A percentile compares a stretch with the other conserved stretches of the same genome.
Conservation (phyloP, 306 rosid genomes). For the Trichosanthes truncata region DNA sequence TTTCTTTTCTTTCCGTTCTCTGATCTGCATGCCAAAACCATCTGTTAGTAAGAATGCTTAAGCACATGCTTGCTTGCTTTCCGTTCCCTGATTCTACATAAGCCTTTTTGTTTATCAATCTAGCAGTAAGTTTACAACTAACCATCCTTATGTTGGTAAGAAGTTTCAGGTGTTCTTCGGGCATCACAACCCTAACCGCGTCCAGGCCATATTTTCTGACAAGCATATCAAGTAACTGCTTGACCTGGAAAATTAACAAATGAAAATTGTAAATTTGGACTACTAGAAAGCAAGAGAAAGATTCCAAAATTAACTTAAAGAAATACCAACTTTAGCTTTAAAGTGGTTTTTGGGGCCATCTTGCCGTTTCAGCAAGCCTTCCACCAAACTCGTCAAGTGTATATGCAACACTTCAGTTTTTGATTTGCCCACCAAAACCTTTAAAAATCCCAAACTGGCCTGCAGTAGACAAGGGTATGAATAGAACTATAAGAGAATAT, state of each 20-base stretch:
- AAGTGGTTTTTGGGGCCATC: constrained; percentile 67
- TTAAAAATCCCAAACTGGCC: constrained; percentile 86
- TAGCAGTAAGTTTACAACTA: constrained; percentile 6
- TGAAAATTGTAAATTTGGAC: not conserved
- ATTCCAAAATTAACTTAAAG: not conserved
- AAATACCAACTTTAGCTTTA: constrained; percentile 57
- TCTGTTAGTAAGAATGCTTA: not conserved
- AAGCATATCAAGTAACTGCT: constrained; percentile 74
- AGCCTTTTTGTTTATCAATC: not conserved
- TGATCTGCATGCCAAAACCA: constrained; percentile 35
- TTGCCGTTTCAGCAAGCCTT: constrained; percentile 85
- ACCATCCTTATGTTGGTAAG: constrained; percentile 92
- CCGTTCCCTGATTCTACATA: not conserved
- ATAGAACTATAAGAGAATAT: not conserved
- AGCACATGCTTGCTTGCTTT: not conserved
- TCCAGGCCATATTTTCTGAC: constrained; percentile 70
- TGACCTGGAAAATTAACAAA: constrained; percentile 38
- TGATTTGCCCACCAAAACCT: constrained; percentile 85
- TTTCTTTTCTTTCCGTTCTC: constrained; percentile 69
- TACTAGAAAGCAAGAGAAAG: not conserved
- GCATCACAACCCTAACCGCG: constrained; percentile 86
- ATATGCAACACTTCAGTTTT: constrained; percentile 56
- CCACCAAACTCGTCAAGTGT: constrained; percentile 67
- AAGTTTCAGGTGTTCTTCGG: constrained; percentile 82
- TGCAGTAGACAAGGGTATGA: constrained; percentile 24